Evolutionary conservation across 768 basidiomycete species (phyloP), one percentile per base, ranked within the genome.

Genomic region (Naematelia encephala): DNA sequence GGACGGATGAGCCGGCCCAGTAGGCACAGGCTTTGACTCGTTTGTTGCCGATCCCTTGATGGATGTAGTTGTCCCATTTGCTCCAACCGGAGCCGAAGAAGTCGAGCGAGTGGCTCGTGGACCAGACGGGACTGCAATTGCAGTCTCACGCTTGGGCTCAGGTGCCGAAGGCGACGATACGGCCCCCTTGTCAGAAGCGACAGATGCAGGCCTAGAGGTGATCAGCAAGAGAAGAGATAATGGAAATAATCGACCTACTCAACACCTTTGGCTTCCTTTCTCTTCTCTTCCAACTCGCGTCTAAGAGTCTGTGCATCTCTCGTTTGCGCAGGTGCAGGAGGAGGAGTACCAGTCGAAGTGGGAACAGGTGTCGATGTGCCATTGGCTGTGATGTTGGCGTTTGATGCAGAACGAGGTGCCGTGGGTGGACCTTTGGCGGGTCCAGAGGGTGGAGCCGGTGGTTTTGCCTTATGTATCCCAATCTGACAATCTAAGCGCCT

Each of bases 71-170:
- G 57, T 25, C 5, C 56, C 56, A 22, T 44, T 11, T 16, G 56
- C 34, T 1, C 19, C 46, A 25, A 42, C 16, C 1, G 51, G 58
- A 8, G 16, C 22, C 11, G 49, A 11, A 8, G 69, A 45, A 19
- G 64, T 52, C 10, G 66, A 54, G 50, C 68, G 57, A 29, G 71
- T 60, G 1, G 56, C 60, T 29, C 66, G 47, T 14, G 69, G 69
- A 12, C 64, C 69, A 13, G 64, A 60, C 8, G 69, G 66, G 14
- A 62, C 59, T 5, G 59, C 46, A 19, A 53, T 44, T 4, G 57
- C 1, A 28, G 16, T 30, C 16, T 44, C n/a, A 13, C 3, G 30
- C 8, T 48, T 39, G 4, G 4, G 45, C n/a, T 29, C 47, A 8
- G 21, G 10, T 19, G 23, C 45, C 23, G 47, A n/a, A 45, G 44